Evolutionary conservation across 345 rosid genomes (phyloP), one percentile per base, ranked within the genome.

Genomic region (Sapria himalayana): DNA sequence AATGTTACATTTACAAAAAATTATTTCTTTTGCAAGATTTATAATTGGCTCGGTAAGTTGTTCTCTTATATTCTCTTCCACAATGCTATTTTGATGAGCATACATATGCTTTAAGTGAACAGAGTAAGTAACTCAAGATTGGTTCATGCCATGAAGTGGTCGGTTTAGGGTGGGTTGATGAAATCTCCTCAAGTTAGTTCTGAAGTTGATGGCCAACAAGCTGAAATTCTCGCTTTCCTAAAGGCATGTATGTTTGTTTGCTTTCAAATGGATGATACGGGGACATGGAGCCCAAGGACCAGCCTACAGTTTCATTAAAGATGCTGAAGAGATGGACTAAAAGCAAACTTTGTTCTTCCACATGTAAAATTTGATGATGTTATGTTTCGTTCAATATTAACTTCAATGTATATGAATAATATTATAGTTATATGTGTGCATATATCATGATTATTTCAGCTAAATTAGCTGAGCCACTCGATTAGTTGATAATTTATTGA

Each of bases 251-350:
- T 36, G 33, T 48, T 18, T 24, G 46, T 55, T 9, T 21, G 22
- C 10, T 15, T 48, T 50, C 70, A 89, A 91, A 91, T 82, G 33
- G 80, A 60, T 2, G 71, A 89, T 49, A 91, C 98, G 1, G 93
- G 98, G 57, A 89, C 63, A 82, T 89, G 98, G 93, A 78, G 53
- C 98, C 98, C 0, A 89, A 78, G 98, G 95, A 89, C 60, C 93
- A 89, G 56, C 95, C 95, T 0, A 69, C 74, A 69, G 94, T 72
- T 53, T 51, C 98, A 15, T 47, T 89, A 31, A 72, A 65, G 70
- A 89, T 89, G 98, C 65, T 89, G 59, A 79, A 40, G 65, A 64
- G 80, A 47, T 89, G 94, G 98, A 82, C 66, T 52, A 47, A 61
- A 35, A 76, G 76, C 39, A 40, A 71, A 29, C 58, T 82, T 13